These are phyloP conservation scores for Porodaedalea pini DNA, from an alignment of 1,284 basidiomycete genomes.

Conservation along the genomic window DNA sequence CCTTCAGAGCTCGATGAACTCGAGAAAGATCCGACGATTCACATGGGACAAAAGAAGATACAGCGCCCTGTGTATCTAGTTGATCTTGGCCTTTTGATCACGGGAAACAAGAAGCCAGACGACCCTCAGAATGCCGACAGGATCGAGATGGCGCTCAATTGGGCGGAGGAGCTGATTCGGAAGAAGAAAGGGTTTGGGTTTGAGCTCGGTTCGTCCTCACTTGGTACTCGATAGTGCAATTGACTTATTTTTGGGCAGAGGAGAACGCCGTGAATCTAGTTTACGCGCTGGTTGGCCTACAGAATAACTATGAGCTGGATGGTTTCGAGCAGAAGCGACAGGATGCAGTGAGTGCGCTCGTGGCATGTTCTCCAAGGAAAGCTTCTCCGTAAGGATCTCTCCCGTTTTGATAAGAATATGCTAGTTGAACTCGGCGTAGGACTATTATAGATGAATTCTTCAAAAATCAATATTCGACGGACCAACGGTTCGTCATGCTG, in stretches of 20 bases:
- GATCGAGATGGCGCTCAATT: conserved; percentile 73
- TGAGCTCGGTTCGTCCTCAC: conserved; percentile 65
- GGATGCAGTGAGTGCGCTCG: conserved; percentile 72
- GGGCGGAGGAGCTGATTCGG: conserved; percentile 78
- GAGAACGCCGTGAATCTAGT: conserved; percentile 87
- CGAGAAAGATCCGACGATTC: conserved; percentile 79
- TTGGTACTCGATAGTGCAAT: background rate
- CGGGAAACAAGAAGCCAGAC: conserved; percentile 43
- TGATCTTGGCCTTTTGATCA: conserved; percentile 72
- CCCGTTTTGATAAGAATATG: background rate
- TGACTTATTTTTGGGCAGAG: conserved; percentile 39
- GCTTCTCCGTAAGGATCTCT: conserved; percentile 68
- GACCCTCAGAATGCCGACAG: conserved; percentile 72
- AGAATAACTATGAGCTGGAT: conserved; percentile 81
- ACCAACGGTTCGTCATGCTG: conserved; percentile 81
- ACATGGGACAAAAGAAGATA: conserved; percentile 61
- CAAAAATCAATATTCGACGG: conserved; percentile 83
- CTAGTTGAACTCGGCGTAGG: conserved; percentile 38
- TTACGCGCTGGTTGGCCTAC: conserved; percentile 69
- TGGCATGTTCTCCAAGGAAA: conserved; percentile 72
- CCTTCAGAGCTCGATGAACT: conserved; percentile 77
- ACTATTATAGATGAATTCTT: conserved; percentile 91
- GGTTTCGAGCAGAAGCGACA: conserved; percentile 79
- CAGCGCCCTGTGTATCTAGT: conserved; percentile 77
- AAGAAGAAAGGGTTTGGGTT: conserved; percentile 79